phyloP scores from a whole-genome alignment of 2,329 filamentous ascomycete genomes.

The Sclerotiophoma versabilis region DNA sequence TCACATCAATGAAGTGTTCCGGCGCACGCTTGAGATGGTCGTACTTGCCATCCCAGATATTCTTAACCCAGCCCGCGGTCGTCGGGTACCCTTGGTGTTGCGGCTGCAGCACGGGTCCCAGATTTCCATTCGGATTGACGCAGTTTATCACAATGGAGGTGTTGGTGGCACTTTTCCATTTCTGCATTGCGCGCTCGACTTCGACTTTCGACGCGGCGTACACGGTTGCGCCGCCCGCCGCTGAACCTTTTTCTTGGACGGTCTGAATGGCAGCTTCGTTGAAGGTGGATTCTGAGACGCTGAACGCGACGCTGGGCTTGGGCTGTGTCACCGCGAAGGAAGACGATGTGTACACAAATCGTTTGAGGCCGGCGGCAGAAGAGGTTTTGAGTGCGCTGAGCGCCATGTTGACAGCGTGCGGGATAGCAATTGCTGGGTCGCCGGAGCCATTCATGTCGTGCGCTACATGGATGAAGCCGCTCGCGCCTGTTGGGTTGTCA shows the following conservation, averaged over 20 bases:
- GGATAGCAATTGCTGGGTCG: slow-evolving; percentile 52
- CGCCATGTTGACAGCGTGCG: slow-evolving; percentile 46
- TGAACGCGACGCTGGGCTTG: slow-evolving; percentile 41
- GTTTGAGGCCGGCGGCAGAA: slow-evolving; percentile 42
- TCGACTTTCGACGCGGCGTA: slow-evolving; percentile 59
- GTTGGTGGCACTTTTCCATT: slow-evolving; percentile 54
- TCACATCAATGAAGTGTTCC: slow-evolving; percentile 31
- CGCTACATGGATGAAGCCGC: slow-evolving; percentile 57
- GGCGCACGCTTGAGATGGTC: slow-evolving; percentile 22
- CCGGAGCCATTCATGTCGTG: slow-evolving; percentile 49
- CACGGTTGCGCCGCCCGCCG: slow-evolving; percentile 22
- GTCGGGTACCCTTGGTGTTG: slow-evolving; percentile 43
- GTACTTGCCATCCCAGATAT: slow-evolving; percentile 36
- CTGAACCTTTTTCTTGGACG: slow-evolving; percentile 29
- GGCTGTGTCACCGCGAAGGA: slow-evolving; percentile 48
- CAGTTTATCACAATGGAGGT: slow-evolving; percentile 55
- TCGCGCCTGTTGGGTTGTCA: slow-evolving; percentile 24
- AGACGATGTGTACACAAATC: slow-evolving; percentile 56
- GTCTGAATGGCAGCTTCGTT: slow-evolving; percentile 47
- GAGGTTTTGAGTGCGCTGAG: slow-evolving; percentile 52
- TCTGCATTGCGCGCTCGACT: slow-evolving; percentile 57
- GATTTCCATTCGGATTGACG: slow-evolving; percentile 45
- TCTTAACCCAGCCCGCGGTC: slow-evolving; percentile 36
- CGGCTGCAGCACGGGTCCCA: slow-evolving; percentile 47
- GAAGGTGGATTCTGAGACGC: slow-evolving; percentile 46